Evolutionary conservation across 75 land plant genomes (phyloP).

Genomic region (Selaginella moellendorffii): DNA sequence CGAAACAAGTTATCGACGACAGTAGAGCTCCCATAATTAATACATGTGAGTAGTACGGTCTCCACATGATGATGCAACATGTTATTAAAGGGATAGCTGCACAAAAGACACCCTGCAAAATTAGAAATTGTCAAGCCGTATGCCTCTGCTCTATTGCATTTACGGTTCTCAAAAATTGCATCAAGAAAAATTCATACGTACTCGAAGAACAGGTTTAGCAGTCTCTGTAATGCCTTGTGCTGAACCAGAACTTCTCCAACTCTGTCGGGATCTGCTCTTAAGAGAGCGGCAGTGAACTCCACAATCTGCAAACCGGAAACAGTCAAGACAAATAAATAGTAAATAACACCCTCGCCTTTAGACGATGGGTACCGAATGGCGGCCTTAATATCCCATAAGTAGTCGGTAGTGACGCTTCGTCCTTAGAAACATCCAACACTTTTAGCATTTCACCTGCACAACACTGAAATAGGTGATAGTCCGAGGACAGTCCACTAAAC

Average conservation of each 20-base stretch:
- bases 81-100: conserved; percentile 90
- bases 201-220: conserved; percentile 80
- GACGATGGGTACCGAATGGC: conserved; percentile 87
- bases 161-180: too few relatives aligned
- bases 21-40: conserved; percentile 46
- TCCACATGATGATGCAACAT: conserved; percentile 92
- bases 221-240: conserved; percentile 42
- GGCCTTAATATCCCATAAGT: conserved; percentile 88
- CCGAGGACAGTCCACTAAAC: too few relatives aligned
- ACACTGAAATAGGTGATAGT: neutral
- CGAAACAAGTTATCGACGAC: conserved; percentile 62
- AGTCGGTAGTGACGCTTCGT: conserved; percentile 43
- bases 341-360: conserved; percentile 43
- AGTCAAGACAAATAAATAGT: neutral
- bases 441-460: conserved; percentile 53
- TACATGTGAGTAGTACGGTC: conserved; percentile 50
- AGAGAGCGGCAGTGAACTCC: conserved; percentile 81
- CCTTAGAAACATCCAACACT: conserved; percentile 60
- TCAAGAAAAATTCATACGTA: conserved; percentile 24
- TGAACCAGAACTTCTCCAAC: conserved; percentile 65
- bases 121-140: neutral
- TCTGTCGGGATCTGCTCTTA: conserved; percentile 57
- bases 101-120: conserved; percentile 2
- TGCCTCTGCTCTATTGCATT: too few relatives aligned
- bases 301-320: conserved; percentile 45